Base-by-base conservation (phyloP, 352 stramenopile genomes). In the Ophiocytium majus region DNA sequence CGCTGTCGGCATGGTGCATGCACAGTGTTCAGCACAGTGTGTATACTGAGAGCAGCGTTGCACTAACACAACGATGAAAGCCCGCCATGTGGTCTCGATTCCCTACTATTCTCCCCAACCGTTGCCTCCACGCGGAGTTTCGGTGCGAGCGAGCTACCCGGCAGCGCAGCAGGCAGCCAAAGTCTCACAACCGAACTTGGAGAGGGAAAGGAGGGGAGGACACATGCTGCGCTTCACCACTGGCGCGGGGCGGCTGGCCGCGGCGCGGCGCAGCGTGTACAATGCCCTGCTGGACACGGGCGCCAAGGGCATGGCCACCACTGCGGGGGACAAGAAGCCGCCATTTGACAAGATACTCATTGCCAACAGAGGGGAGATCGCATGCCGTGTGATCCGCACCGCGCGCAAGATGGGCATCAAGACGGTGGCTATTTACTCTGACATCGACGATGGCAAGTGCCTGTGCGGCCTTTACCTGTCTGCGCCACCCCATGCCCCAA, bases 391-490 rank as follows among this genome's bases (percentile, higher is more conserved):
- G 91, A 81, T 95, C 17, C 28, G 57, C 28, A 91, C 94, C 23
- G 93, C 93, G 9, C 93, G 94, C 50, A 92, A 92, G 79, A 90
- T 98, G 80, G 93, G 94, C 63, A 95, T 98, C 33, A 91, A 95
- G 87, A 98, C 94, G 1, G 94, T 98, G 17, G 93, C 94, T 10
- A 90, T 98, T 35, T 97, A 96, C 87, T 94, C 90, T 57, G 94
- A 97, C 76, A 92, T 93, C 5, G 94, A 98, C 85, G 91, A 88
- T 17, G 33, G 76, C 75, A 5, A 81, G 50, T 50, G 50, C 50
- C 35, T 79, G 35, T 80, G 17, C 43, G 23, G 17, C 43, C 74
- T 80, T n/a, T n/a, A n/a, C n/a, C n/a, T n/a, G 19, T 23, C n/a
- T 66, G 57, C 19, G n/a, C 19, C 57, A 66, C 57, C 19, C 57